Evolutionary conservation across 192 early-diverging fungal genomes (phyloP).

Genomic region (Phycomyces nitens): DNA sequence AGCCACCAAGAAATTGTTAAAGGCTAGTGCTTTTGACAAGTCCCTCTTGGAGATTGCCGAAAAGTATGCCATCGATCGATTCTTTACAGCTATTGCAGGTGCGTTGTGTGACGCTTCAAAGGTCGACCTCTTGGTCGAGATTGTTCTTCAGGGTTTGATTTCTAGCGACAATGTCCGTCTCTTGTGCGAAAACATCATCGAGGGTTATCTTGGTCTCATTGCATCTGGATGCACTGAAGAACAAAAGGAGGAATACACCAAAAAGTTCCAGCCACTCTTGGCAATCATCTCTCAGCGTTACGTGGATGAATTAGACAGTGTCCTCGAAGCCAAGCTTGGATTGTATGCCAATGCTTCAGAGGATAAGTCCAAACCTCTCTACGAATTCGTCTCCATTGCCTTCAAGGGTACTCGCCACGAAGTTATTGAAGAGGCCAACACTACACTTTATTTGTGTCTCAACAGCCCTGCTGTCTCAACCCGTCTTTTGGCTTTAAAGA

Average conservation of each 20-base stretch:
- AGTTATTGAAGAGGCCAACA: slow-evolving; percentile 63
- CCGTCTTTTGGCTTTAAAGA: slow-evolving; percentile 67
- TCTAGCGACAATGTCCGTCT: slow-evolving; percentile 31
- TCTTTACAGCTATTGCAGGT: slow-evolving; percentile 39
- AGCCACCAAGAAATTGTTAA: background rate
- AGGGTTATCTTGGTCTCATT: slow-evolving; percentile 29
- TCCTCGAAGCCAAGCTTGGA: slow-evolving; percentile 39
- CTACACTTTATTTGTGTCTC: slow-evolving; percentile 79
- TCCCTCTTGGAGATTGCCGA: slow-evolving; percentile 17
- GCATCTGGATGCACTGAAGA: slow-evolving; percentile 12
- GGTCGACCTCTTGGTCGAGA: slow-evolving; percentile 30
- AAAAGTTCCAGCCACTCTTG: slow-evolving; percentile 30
- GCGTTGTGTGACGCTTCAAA: slow-evolving; percentile 27
- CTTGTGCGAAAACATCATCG: slow-evolving; percentile 37
- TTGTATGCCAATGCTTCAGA: slow-evolving; percentile 15
- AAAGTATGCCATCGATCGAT: slow-evolving; percentile 45
- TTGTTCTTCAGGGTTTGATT: slow-evolving; percentile 33
- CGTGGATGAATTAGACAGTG: slow-evolving; percentile 40
- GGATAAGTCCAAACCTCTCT: slow-evolving; percentile 38
- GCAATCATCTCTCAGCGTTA: slow-evolving; percentile 37
- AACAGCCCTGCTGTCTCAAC: slow-evolving; percentile 67
- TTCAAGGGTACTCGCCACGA: slow-evolving; percentile 61
- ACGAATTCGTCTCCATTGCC: slow-evolving; percentile 48
- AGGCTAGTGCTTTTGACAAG: slow-evolving; percentile 17
- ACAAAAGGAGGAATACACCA: slow-evolving; percentile 14